Conservation (phyloP, 495 filamentous ascomycete species). For the Trichoderma gamsii region DNA sequence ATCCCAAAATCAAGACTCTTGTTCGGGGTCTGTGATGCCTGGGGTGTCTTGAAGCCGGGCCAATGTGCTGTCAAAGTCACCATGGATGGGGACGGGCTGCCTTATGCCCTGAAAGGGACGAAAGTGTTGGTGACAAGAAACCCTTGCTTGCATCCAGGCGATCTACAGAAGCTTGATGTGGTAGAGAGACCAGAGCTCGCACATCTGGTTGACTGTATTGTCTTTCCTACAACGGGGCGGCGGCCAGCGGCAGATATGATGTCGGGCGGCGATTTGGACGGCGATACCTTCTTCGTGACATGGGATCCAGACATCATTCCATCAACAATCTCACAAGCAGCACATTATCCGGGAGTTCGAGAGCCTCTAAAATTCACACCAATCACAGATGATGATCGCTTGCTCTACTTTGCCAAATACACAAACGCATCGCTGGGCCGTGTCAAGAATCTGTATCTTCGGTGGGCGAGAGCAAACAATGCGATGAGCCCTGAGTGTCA, state of each 20-base stretch:
- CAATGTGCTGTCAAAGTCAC: conserved; percentile 43
- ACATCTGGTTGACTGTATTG: conserved; percentile 47
- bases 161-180: conserved; percentile 46
- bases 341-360: conserved; percentile 41
- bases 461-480: conserved; percentile 43
- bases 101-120: conserved; percentile 33
- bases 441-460: conserved; percentile 46
- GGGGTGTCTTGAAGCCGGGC: conserved; percentile 38
- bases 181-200: conserved; percentile 36
- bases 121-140: conserved; percentile 47
- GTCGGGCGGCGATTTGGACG: conserved; percentile 50
- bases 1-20: conserved; percentile 42
- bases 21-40: conserved; percentile 46
- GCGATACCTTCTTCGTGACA: conserved; percentile 48
- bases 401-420: conserved; percentile 45
- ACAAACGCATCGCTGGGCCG: conserved; percentile 42
- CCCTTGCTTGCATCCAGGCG: conserved; percentile 48
- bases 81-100: conserved; percentile 34
- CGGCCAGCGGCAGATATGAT: conserved; percentile 47
- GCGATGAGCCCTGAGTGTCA: conserved; percentile 45
- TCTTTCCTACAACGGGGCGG: conserved; percentile 42
- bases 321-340: conserved; percentile 35
- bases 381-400: conserved; percentile 42
- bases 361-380: conserved; percentile 38
- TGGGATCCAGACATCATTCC: conserved; percentile 48